Evolutionary conservation across 2,329 filamentous ascomycete genomes (phyloP).

Genomic region (Aureobasidium sp.): DNA sequence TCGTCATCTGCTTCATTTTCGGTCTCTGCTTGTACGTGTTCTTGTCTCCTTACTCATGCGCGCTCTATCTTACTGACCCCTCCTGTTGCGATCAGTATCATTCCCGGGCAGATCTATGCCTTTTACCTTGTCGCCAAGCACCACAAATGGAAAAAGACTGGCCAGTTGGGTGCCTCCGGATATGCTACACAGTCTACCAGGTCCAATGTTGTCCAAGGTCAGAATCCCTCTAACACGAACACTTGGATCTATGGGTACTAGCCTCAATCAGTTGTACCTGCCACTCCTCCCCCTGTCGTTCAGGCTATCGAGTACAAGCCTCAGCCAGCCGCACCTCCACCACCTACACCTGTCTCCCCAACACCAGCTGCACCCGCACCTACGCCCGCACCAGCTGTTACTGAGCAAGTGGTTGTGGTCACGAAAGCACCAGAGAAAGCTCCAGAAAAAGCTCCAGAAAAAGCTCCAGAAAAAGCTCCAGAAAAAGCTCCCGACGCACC

Average conservation of each 20-base stretch:
- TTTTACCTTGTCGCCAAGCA: neutral
- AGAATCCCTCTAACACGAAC: neutral
- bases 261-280: neutral
- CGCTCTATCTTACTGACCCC: constrained; percentile 40
- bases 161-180: neutral
- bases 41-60: constrained; percentile 38
- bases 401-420: neutral
- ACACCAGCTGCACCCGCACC: neutral
- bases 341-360: neutral
- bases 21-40: neutral
- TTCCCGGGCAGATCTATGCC: neutral
- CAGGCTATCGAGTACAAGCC: neutral
- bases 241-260: no score
- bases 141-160: neutral
- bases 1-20: neutral
- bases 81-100: neutral
- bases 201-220: neutral
- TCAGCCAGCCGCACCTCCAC: neutral
- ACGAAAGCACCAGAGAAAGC: neutral
- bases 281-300: neutral
- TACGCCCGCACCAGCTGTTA: neutral
- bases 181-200: neutral
- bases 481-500: neutral
- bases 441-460: neutral
- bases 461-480: neutral